phyloP scores from a whole-genome alignment of 805 yeast species.

The Kuraishia ogatae region DNA sequence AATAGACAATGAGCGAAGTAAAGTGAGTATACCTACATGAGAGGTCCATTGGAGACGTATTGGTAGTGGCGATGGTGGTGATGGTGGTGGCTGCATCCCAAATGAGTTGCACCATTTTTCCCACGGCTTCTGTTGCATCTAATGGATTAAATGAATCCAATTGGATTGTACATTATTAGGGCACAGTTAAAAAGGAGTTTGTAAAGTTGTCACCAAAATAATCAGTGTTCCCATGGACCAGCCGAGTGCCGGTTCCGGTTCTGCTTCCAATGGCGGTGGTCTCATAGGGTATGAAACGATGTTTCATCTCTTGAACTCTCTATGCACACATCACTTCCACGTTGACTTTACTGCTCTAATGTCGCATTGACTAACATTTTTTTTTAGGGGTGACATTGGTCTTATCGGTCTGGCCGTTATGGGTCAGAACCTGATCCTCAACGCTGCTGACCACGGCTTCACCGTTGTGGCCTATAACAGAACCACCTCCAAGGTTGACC shows the following conservation, averaged over 20 bases:
- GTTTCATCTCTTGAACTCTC: no score
- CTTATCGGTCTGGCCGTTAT: conserved; percentile 99
- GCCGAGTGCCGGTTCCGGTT: no score
- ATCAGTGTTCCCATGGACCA: no score
- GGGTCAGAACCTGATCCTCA: conserved; percentile 97
- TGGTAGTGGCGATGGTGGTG: background rate
- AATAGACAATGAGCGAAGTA: background rate
- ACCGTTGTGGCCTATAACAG: conserved; percentile 98
- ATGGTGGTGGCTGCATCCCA: background rate
- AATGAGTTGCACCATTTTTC: background rate
- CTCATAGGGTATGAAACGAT: no score
- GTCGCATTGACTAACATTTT: background rate
- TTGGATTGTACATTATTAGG: no score
- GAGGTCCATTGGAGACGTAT: background rate
- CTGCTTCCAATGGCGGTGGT: no score
- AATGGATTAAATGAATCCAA: no score
- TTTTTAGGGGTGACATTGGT: conserved; percentile 87
- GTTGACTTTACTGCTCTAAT: background rate
- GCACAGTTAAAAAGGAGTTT: no score
- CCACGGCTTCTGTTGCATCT: no score
- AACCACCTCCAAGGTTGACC: conserved; percentile 93
- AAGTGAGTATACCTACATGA: background rate
- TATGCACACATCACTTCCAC: no score
- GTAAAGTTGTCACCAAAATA: no score
- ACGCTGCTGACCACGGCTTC: conserved; percentile 98